These are phyloP conservation scores for Trametes cingulata DNA, from an alignment of 768 basidiomycete genomes.

Conservation along the genomic window DNA sequence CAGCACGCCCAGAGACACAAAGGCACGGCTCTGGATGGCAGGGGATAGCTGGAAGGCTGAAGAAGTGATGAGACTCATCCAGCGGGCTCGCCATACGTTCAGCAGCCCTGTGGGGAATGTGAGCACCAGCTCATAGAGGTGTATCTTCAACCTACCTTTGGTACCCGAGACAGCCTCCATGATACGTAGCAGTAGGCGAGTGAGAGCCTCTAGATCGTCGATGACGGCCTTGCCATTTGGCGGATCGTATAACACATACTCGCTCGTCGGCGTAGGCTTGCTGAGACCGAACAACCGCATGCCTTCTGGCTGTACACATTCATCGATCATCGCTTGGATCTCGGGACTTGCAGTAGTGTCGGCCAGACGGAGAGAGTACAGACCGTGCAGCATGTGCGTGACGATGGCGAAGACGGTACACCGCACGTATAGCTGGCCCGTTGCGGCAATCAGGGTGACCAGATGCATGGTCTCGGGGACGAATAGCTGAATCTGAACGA, in stretches of 20 bases:
- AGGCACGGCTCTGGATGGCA: slow-evolving; percentile 85
- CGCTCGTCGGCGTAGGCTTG: slow-evolving; percentile 63
- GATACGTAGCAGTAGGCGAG: slow-evolving; percentile 60
- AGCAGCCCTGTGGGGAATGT: slow-evolving; percentile 52
- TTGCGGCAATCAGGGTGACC: slow-evolving; percentile 73
- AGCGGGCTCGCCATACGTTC: slow-evolving; percentile 90
- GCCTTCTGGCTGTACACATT: slow-evolving; percentile 54
- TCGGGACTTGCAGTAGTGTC: slow-evolving; percentile 56
- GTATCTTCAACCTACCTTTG: slow-evolving; percentile 49
- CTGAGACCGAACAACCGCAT: slow-evolving; percentile 74
- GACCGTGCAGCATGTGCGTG: slow-evolving; percentile 78
- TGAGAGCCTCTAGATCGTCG: slow-evolving; percentile 66
- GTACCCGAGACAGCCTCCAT: slow-evolving; percentile 67
- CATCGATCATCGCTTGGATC: slow-evolving; percentile 62
- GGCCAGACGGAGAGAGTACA: slow-evolving; percentile 61
- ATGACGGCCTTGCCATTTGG: slow-evolving; percentile 54
- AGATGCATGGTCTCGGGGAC: slow-evolving; percentile 83
- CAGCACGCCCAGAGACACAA: slow-evolving; percentile 81
- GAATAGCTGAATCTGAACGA: slow-evolving; percentile 71
- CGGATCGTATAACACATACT: slow-evolving; percentile 62
- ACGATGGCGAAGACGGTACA: slow-evolving; percentile 81
- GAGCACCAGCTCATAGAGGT: slow-evolving; percentile 3
- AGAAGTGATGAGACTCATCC: slow-evolving; percentile 88
- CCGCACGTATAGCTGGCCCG: slow-evolving; percentile 72
- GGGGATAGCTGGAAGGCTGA: slow-evolving; percentile 90